Conservation (phyloP, 331 rosid genomes). For the Rhamnella rubrinervis region DNA sequence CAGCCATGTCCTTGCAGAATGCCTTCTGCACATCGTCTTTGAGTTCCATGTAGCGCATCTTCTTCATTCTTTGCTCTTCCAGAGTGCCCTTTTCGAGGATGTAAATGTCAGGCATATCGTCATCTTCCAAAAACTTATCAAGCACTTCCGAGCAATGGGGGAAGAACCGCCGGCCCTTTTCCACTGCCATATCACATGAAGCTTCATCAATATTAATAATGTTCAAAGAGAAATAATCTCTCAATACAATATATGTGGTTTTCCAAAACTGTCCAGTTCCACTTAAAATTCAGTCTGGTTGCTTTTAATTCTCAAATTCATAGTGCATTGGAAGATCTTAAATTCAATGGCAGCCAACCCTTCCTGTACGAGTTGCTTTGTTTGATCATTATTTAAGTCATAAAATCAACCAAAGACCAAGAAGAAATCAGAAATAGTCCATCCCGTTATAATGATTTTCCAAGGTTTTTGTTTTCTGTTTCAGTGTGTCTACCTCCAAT, state of each 20-base stretch:
- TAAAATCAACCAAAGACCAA: background rate
- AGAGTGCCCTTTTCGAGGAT: conserved; percentile 64
- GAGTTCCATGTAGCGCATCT: conserved; percentile 72
- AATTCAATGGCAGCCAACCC: too few relatives aligned
- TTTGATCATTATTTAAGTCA: background rate
- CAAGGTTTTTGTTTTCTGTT: too few relatives aligned
- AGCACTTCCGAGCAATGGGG: conserved; percentile 91
- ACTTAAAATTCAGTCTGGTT: background rate
- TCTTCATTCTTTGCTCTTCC: conserved; percentile 71
- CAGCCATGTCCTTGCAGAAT: conserved; percentile 70
- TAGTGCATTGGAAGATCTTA: background rate
- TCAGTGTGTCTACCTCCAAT: background rate
- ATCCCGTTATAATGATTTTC: too few relatives aligned
- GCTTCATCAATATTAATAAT: background rate
- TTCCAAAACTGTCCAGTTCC: background rate
- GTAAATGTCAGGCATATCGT: conserved; percentile 60
- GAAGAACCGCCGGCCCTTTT: conserved; percentile 77
- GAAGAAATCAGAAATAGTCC: too few relatives aligned
- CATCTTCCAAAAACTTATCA: conserved; percentile 66
- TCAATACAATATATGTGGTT: background rate
- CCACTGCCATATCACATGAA: conserved; percentile 44
- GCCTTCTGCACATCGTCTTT: conserved; percentile 84
- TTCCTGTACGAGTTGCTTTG: background rate
- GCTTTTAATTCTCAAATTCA: background rate
- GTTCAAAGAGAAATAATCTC: background rate